Evolutionary conservation across 495 filamentous ascomycete species (phyloP), one percentile per base, ranked within the genome.

Genomic region (Elaphomyces granulatus): DNA sequence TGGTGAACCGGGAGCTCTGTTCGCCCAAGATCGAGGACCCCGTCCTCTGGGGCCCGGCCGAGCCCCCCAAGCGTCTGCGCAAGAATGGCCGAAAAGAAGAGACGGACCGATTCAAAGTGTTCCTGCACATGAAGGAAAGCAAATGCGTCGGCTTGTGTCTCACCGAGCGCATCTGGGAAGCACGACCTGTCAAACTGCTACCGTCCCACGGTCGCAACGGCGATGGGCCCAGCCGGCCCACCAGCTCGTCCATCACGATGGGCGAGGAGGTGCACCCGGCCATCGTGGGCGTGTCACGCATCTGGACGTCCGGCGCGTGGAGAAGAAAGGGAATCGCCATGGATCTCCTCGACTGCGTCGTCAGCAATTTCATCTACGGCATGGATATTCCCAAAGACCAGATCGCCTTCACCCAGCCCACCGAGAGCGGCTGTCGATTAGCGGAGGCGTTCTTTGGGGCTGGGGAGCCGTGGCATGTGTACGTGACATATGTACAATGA

Each of bases 371-470:
- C 49, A 72, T 80, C 30, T 79, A 79, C 49, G 78, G 78, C 0
- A 70, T 80, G 66, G 67, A 69, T 43, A 66, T 80, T 30, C 63
- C 71, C 23, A 81, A 78, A 56, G 60, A 66, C 20, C 53, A 67
- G 46, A 66, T 84, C 20, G 80, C 80, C 15, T 83, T 83, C 52
- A 82, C 77, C 51, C 80, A 83, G 48, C 77, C 78, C n/a, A 84
- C 79, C 2, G 77, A 77, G 49, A 81, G 75, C 49, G 80, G 80
- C 16, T 68, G 65, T 16, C 48, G 52, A 30, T 58, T 84, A 43
- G 80, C 80, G 8, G 64, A 71, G 53, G 66, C 64, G 31, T 84
- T 80, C 60, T 83, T 80, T 43, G 70, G 68, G 23, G 54, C 45
- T 2, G 56, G 64, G 31, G 57, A 59, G 40, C 60, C 58, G 36